Conservation (phyloP, 1,139 yeast genomes). For the Candida sp. region DNA sequence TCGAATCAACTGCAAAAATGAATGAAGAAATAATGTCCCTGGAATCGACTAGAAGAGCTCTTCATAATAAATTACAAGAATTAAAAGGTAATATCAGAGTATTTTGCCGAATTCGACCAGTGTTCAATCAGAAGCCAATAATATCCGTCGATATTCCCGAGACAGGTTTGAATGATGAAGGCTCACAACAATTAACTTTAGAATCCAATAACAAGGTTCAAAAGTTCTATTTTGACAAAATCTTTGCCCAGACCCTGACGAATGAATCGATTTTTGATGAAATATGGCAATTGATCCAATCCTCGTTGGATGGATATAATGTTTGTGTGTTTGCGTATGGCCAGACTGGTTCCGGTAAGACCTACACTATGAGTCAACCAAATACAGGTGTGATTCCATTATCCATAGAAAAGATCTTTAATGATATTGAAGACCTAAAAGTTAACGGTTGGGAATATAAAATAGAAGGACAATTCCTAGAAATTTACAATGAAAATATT, state of each 20-base stretch:
- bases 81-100: slow-evolving; percentile 91
- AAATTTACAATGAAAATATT: slow-evolving; percentile 83
- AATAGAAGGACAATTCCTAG: slow-evolving; percentile 76
- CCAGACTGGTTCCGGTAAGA: slow-evolving; percentile 97
- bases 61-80: slow-evolving; percentile 80
- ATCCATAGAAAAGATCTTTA: slow-evolving; percentile 71
- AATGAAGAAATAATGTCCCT: slow-evolving; percentile 11
- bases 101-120: slow-evolving; percentile 80
- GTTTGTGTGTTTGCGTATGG: slow-evolving; percentile 97
- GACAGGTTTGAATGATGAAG: slow-evolving; percentile 44
- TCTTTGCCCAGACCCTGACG: slow-evolving; percentile 53
- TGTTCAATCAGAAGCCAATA: slow-evolving; percentile 15
- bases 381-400: slow-evolving; percentile 80
- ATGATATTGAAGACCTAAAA: slow-evolving; percentile 47
- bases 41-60: slow-evolving; percentile 48
- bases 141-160: slow-evolving; percentile 46
- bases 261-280: slow-evolving; percentile 77
- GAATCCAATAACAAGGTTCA: slow-evolving; percentile 20
- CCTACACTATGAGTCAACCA: slow-evolving; percentile 80
- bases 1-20: slow-evolving; percentile 13
- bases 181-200: slow-evolving; percentile 44
- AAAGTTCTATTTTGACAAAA: slow-evolving; percentile 72
- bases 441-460: slow-evolving; percentile 64
- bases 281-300: slow-evolving; percentile 81
- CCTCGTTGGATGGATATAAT: slow-evolving; percentile 86